Evolutionary conservation across 257 asterid species (phyloP), one percentile per base, ranked within the genome.

Genomic region (Rhazya stricta): DNA sequence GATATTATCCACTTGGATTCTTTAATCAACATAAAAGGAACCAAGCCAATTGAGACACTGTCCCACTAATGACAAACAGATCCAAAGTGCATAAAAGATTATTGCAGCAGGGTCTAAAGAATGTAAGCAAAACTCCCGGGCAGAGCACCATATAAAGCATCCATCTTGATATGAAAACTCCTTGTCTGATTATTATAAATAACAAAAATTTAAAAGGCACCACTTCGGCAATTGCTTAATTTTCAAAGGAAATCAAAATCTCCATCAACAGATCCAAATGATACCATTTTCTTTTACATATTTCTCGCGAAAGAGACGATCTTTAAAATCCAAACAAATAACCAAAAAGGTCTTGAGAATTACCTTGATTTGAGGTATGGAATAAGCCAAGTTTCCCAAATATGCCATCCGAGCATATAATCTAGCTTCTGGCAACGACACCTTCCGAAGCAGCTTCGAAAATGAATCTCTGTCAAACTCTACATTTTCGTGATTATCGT

Each of bases 361-460:
- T 69, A 95, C 99, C 99, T 93, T 93, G 78, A 95, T 95, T 69
- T 83, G 88, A 29, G 99, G 83, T 0, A 95, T 88, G 18, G 90
- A 80, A 84, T 95, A 95, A 81, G 99, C 97, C 87, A 92, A 83
- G 73, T 79, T 85, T 65, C 99, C 98, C 85, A 95, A 83, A 83
- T 86, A 87, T 70, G 96, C 89, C 94, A 95, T 78, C 70, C 79
- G 83, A 62, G 97, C 91, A 85, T 89, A 91, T 74, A 89, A 89
- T 74, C 96, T 85, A 69, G 97, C 94, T 83, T 93, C 97, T 12
- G 83, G 80, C 78, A 95, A 82, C 9, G 99, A 82, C 82, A 95
- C 99, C 82, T 82, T 91, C 25, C 80, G 80, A 12, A 95, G 88
- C 50, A 95, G 86, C 80, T 91, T 95, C 7, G 96, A 84, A 75